Conservation (phyloP, 1,284 basidiomycete genomes). For the Schizophyllum commune region DNA sequence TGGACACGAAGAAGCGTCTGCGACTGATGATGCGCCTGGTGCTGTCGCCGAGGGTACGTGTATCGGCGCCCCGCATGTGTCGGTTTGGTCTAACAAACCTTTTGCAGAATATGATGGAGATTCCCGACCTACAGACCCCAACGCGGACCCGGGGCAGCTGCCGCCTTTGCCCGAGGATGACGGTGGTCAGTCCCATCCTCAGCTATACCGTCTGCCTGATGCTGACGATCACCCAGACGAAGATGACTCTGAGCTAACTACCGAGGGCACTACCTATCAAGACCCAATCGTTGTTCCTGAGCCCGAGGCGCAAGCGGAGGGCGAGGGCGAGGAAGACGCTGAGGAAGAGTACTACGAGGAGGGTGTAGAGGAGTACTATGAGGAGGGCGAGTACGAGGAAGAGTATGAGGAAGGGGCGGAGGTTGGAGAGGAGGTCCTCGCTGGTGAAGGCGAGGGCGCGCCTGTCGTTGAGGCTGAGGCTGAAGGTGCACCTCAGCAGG, state of each 20-base stretch:
- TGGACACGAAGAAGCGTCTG: not conserved
- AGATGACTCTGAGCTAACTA: constrained; percentile 2
- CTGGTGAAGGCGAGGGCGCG: constrained; percentile 21
- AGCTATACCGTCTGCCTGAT: not conserved
- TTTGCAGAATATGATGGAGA: not conserved
- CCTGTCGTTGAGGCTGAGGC: constrained; percentile 26
- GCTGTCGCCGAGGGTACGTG: not conserved
- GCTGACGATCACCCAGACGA: not conserved
- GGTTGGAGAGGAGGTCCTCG: constrained; percentile 8
- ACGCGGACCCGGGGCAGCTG: not conserved
- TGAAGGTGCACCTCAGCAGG: constrained; percentile 11
- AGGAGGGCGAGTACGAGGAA: constrained; percentile 9
- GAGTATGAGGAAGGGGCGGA: constrained; percentile 9
- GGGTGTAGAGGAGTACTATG: constrained; percentile 8
- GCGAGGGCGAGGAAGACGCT: constrained; percentile 6
- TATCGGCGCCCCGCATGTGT: too few relatives aligned
- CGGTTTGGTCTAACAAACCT: not conserved
- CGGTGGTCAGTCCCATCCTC: not conserved
- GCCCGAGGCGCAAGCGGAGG: constrained; percentile 1
- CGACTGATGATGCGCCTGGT: not conserved
- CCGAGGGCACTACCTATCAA: constrained; percentile 3
- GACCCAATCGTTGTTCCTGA: constrained; percentile 1
- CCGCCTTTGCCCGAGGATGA: not conserved
- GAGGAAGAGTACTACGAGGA: constrained; percentile 5
- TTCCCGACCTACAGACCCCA: not conserved